Conservation (phyloP, 2,329 filamentous ascomycete genomes). For the Macrophomina tecta region DNA sequence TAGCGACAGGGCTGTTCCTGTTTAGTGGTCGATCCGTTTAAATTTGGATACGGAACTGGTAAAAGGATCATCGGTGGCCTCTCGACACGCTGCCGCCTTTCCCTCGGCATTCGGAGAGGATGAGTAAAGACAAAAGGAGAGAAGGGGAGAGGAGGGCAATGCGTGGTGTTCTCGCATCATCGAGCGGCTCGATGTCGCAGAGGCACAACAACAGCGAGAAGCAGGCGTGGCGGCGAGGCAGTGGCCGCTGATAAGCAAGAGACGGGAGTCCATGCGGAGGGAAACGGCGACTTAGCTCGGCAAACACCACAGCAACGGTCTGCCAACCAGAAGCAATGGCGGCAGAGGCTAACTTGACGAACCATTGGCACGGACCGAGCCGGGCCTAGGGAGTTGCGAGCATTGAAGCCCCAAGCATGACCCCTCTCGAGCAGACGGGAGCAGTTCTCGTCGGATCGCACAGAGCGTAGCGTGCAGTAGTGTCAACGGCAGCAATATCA, state of each 20-base stretch:
- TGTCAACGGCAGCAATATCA: slow-evolving; percentile 2
- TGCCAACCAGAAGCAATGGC: background rate
- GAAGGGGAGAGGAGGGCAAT: background rate
- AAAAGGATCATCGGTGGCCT: background rate
- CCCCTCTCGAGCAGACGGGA: background rate
- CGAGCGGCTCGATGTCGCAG: background rate
- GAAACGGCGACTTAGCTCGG: background rate
- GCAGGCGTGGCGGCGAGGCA: background rate
- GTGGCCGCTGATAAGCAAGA: background rate
- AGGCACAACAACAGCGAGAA: background rate
- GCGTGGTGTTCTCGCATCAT: background rate
- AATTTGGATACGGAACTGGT: slow-evolving; percentile 1
- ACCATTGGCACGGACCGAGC: slow-evolving; percentile 24
- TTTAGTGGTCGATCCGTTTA: background rate
- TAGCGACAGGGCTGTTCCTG: background rate
- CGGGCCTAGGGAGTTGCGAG: slow-evolving; percentile 10
- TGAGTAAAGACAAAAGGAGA: background rate
- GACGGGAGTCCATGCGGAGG: background rate
- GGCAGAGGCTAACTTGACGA: background rate
- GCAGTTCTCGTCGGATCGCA: background rate
- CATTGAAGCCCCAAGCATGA: background rate
- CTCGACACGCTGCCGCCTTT: background rate
- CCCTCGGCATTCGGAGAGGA: background rate
- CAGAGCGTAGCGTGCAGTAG: slow-evolving; percentile 4
- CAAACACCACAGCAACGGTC: background rate